Base-by-base conservation (phyloP, 2,329 filamentous ascomycete genomes). In the Aureobasidium sp. region DNA sequence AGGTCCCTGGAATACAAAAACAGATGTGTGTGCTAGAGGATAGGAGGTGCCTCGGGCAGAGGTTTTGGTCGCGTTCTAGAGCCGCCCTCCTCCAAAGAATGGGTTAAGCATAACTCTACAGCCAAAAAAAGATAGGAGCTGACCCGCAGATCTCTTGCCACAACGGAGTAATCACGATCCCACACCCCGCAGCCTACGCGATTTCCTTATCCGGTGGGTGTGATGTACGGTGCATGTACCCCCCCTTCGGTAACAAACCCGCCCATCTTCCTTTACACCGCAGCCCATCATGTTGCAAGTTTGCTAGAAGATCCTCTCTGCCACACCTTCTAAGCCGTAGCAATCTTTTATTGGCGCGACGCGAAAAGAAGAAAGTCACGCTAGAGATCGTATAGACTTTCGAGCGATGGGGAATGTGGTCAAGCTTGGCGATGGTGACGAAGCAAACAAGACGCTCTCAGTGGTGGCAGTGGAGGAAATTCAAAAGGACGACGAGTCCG, bases 61-160 rank as follows among this genome's bases (percentile, higher is more conserved):
- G 21, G 19, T n/a, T n/a, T n/a, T 29, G 27, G 15, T 2, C 2
- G n/a, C 15, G 33, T 37, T 51, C 31, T 37, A 51, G 29, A 51
- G 29, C 29, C 45, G 27, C 49, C 33, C 27, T 9, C 27, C 9
- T 29, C 27, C 27, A 35, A n/a, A 27, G 21, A 23, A 21, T 15
- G 33, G 49, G 17, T 53, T 53, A 53, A 53, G 49, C 49, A 53
- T 53, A 53, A 53, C 49, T 53, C 49, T 53, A 53, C 33, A 47
- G 43, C 43, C 47, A 23, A 43, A 54, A n/a, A 19, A 54, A 25
- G 15, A 29, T 19, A 42, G 11, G 17, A 31, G 23, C 38, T 17
- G 33, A 37, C 21, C 23, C 33, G 49, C 33, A 13, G 49, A 53
- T 53, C 49, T 11, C 13, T 53, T 27, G 19, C 49, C 21, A 38